Percentiles rank a stretch among this genome's conserved stretches.
These are phyloP conservation scores for Pleurotus eryngii DNA, from an alignment of 768 basidiomycete genomes.

Conservation along the genomic window DNA sequence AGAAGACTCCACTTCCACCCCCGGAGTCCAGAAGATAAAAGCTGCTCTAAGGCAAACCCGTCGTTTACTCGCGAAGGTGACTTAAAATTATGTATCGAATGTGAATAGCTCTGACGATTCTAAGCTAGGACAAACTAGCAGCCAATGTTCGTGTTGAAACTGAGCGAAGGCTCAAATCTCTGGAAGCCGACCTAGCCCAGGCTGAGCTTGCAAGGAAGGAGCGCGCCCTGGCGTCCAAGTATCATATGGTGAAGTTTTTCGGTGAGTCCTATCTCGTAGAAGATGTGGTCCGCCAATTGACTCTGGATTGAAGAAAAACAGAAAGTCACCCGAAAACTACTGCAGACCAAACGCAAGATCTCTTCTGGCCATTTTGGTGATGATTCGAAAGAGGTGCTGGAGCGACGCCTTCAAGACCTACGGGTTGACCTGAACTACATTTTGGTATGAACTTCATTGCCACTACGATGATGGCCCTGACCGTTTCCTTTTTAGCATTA, in stretches of 20 bases:
- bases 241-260: constrained; percentile 94
- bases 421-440: constrained; percentile 93
- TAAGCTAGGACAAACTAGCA: constrained; percentile 67
- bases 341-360: constrained; percentile 58
- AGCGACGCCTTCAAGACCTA: constrained; percentile 51
- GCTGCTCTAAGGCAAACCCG: constrained; percentile 79
- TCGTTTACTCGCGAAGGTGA: constrained; percentile 76
- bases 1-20: constrained; percentile 28
- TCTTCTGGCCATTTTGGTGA: constrained; percentile 25
- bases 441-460: constrained; percentile 44
- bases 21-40: constrained; percentile 86
- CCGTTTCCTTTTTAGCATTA: constrained; percentile 54
- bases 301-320: constrained; percentile 61
- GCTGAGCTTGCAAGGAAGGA: constrained; percentile 67
- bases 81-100: constrained; percentile 3
- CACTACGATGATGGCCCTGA: neutral
- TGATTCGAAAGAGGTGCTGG: constrained; percentile 35
- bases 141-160: constrained; percentile 81
- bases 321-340: constrained; percentile 79
- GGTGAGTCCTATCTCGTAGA: constrained; percentile 43
- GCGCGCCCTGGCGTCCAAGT: constrained; percentile 68
- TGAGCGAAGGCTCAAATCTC: constrained; percentile 70
- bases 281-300: neutral
- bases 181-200: constrained; percentile 69
- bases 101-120: neutral